Evolutionary conservation across 1,284 basidiomycete species (phyloP).

Genomic region (Ustilago cynodontis): DNA sequence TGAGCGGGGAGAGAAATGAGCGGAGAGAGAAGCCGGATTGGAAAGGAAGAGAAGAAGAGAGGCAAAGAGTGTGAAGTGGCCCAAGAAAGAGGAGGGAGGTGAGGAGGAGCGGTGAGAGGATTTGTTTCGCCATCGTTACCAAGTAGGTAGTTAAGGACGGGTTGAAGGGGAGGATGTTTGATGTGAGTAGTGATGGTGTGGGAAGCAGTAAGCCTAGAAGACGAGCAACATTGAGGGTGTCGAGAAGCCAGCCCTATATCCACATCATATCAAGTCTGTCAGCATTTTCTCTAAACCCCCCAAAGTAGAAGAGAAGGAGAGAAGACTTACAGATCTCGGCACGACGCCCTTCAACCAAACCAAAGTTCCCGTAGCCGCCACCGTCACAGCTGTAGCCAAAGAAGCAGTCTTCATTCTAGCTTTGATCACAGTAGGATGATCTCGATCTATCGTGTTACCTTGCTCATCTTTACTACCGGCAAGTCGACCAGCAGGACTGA

Average conservation of each 20-base stretch:
- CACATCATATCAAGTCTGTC: too few relatives aligned
- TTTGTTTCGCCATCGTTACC: constrained; percentile 1
- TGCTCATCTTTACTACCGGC: constrained; percentile 20
- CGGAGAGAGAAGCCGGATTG: constrained; percentile 71
- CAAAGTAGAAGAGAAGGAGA: not conserved
- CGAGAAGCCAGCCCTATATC: constrained; percentile 28
- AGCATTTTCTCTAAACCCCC: too few relatives aligned
- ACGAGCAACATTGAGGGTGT: constrained; percentile 31
- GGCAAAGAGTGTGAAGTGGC: constrained; percentile 79
- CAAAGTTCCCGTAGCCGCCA: constrained; percentile 25
- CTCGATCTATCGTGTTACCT: constrained; percentile 32
- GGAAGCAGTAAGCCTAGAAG: constrained; percentile 57
- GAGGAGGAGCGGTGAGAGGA: constrained; percentile 68
- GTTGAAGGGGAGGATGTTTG: constrained; percentile 42
- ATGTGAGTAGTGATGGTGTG: constrained; percentile 40
- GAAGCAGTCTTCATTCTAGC: constrained; percentile 50
- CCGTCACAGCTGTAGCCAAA: constrained; percentile 21
- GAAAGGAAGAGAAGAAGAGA: constrained; percentile 76
- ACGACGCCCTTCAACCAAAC: constrained; percentile 27
- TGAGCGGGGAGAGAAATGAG: constrained; percentile 72
- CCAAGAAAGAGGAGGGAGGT: constrained; percentile 85
- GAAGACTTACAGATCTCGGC: constrained; percentile 22
- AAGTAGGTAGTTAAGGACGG: constrained; percentile 33
- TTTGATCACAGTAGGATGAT: constrained; percentile 54
- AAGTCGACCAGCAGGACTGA: constrained; percentile 64